Conservation (phyloP, 495 filamentous ascomycete species). For the Physcia stellaris region DNA sequence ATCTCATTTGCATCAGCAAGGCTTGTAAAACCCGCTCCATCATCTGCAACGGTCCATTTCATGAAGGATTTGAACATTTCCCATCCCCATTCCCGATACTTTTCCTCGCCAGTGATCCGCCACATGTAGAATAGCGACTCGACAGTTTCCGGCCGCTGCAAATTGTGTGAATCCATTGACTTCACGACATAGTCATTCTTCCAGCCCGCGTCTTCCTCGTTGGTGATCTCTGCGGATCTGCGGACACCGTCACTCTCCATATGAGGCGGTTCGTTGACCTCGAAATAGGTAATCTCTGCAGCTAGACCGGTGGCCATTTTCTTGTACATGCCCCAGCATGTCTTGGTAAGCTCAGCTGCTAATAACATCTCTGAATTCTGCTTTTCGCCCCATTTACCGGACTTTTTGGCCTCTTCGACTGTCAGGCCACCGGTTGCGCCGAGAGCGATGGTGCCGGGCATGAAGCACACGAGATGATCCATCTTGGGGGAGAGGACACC, state of each 20-base stretch:
- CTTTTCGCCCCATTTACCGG: conserved; percentile 54
- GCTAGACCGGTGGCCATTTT: conserved; percentile 78
- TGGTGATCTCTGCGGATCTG: conserved; percentile 31
- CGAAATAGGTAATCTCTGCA: conserved; percentile 83
- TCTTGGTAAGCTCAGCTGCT: conserved; percentile 81
- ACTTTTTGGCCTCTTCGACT: conserved; percentile 58
- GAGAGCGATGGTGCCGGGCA: conserved; percentile 89
- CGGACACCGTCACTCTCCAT: conserved; percentile 35
- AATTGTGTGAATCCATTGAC: conserved; percentile 65
- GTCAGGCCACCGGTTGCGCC: conserved; percentile 68
- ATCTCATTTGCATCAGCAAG: conserved; percentile 59
- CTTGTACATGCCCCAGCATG: conserved; percentile 95
- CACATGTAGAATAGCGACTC: conserved; percentile 98
- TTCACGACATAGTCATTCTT: conserved; percentile 67
- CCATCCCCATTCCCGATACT: conserved; percentile 96
- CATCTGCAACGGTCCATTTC: conserved; percentile 59
- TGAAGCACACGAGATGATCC: conserved; percentile 97
- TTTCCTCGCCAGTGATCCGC: conserved; percentile 84
- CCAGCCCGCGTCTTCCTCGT: conserved; percentile 42
- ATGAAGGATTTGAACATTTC: conserved; percentile 92
- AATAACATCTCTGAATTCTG: conserved; percentile 79
- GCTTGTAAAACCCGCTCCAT: conserved; percentile 62
- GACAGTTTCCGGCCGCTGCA: conserved; percentile 92
- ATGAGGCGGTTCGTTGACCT: conserved; percentile 49
- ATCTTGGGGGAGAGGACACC: conserved; percentile 66